Percentiles rank a stretch among this genome's conserved stretches.
phyloP scores from a whole-genome alignment of 495 filamentous ascomycete genomes.

The Penicillium malachiteum region DNA sequence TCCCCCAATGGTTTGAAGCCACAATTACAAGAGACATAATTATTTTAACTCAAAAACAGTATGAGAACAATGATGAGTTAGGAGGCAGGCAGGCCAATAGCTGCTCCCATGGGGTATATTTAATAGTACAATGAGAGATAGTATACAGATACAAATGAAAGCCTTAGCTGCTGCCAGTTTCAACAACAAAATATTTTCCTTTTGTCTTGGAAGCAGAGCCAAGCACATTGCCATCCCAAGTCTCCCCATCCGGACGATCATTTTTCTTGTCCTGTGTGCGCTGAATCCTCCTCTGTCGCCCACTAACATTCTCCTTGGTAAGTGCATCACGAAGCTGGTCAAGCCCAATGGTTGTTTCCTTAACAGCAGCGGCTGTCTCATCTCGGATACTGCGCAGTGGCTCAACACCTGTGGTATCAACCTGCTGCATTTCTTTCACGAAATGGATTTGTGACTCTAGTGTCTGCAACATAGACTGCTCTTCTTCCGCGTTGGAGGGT shows the following conservation, averaged over 20 bases:
- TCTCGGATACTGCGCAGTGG: constrained; percentile 80
- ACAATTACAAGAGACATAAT: neutral
- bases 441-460: constrained; percentile 86
- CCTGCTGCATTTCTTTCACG: constrained; percentile 75
- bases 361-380: constrained; percentile 59
- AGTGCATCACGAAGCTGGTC: constrained; percentile 52
- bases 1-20: too few relatives aligned
- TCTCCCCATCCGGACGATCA: constrained; percentile 34
- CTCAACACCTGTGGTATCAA: constrained; percentile 68
- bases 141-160: neutral
- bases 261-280: constrained; percentile 33
- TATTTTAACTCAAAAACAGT: neutral
- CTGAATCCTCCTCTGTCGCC: constrained; percentile 48
- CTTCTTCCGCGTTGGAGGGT: constrained; percentile 58
- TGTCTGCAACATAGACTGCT: constrained; percentile 64
- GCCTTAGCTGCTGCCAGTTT: constrained; percentile 45
- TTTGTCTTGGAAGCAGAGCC: constrained; percentile 61
- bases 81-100: constrained; percentile 1
- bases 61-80: neutral
- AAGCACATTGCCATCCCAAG: constrained; percentile 67
- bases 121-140: constrained; percentile 6
- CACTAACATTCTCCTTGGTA: constrained; percentile 52
- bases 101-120: constrained; percentile 2
- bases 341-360: constrained; percentile 54
- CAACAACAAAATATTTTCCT: constrained; percentile 78